phyloP scores from a whole-genome alignment of 2,329 filamentous ascomycete species.

The Colletotrichum eremochloae region DNA sequence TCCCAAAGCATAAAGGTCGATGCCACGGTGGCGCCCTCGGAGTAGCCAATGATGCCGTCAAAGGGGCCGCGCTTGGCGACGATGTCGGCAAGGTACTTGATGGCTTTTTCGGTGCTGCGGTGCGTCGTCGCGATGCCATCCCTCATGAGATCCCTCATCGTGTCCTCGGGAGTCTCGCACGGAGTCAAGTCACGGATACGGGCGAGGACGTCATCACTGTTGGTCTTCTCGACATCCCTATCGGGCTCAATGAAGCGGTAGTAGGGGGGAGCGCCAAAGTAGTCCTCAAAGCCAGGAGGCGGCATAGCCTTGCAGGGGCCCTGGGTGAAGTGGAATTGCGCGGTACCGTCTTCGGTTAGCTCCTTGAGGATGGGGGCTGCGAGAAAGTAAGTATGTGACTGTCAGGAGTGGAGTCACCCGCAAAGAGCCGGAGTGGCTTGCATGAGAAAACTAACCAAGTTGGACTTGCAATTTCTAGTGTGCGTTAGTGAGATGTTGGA shows the following conservation, averaged over 20 bases:
- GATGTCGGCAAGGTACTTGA: slow-evolving; percentile 58
- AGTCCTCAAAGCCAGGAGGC: slow-evolving; percentile 67
- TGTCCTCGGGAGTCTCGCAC: slow-evolving; percentile 66
- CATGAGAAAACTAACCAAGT: slow-evolving; percentile 54
- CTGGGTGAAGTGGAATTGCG: slow-evolving; percentile 65
- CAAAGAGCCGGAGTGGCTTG: slow-evolving; percentile 18
- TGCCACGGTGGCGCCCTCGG: slow-evolving; percentile 70
- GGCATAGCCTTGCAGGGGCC: slow-evolving; percentile 64
- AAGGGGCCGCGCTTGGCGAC: slow-evolving; percentile 61
- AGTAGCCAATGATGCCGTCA: slow-evolving; percentile 71
- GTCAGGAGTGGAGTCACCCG: slow-evolving; percentile 13
- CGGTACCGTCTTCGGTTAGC: slow-evolving; percentile 59
- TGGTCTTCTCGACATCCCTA: slow-evolving; percentile 57
- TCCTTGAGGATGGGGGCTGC: slow-evolving; percentile 64
- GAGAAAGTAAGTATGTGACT: slow-evolving; percentile 39
- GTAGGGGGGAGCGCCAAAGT: slow-evolving; percentile 68
- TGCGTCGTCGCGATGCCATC: slow-evolving; percentile 55
- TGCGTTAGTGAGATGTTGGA: slow-evolving; percentile 38
- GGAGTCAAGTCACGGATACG: slow-evolving; percentile 68
- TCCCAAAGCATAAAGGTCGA: slow-evolving; percentile 67
- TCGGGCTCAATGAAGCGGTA: slow-evolving; percentile 68
- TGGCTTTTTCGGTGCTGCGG: slow-evolving; percentile 56
- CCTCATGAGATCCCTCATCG: slow-evolving; percentile 64
- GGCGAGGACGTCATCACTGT: slow-evolving; percentile 61
- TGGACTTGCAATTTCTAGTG: slow-evolving; percentile 68